Percentiles rank a stretch among this genome's conserved stretches.
Evolutionary conservation across 129 eudicot genomes (phyloP).

Genomic region (Artemisia annua): DNA sequence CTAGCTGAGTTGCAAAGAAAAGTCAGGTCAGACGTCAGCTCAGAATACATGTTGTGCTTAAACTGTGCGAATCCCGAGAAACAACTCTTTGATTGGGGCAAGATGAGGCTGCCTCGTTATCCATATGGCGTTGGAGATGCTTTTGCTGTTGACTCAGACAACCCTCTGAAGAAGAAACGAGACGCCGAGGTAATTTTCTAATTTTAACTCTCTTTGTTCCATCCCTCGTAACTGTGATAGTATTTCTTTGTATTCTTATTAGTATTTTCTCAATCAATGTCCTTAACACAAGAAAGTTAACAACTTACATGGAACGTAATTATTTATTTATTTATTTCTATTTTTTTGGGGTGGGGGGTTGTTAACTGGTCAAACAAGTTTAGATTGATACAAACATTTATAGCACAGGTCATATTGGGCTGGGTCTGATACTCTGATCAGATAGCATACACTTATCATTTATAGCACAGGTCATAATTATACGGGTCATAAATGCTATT

Average conservation of each 20-base stretch:
- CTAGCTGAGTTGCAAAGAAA: conserved; percentile 86
- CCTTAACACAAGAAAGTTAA: too few species aligned
- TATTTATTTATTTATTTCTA: too few species aligned
- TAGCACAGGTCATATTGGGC: too few species aligned
- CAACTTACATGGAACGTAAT: too few species aligned
- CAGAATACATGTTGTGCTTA: conserved; percentile 82
- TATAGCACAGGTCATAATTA: background rate
- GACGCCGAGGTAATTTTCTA: conserved; percentile 68
- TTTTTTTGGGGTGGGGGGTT: too few species aligned
- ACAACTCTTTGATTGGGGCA: conserved; percentile 95
- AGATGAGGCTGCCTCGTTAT: conserved; percentile 74
- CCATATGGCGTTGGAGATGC: conserved; percentile 90
- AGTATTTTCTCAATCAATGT: background rate
- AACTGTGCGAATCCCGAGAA: conserved; percentile 79
- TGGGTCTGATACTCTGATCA: too few species aligned
- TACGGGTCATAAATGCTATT: background rate
- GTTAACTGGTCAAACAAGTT: too few species aligned
- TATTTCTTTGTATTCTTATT: background rate
- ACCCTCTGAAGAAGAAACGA: conserved; percentile 82
- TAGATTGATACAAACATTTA: too few species aligned
- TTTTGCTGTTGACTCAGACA: conserved; percentile 72
- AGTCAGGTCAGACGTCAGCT: conserved; percentile 85
- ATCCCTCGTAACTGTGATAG: background rate
- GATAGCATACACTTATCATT: too few species aligned
- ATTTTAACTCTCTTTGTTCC: conserved; percentile 8